Percentiles rank a stretch among this genome's conserved stretches.
Evolutionary conservation across 441 rosid species (phyloP).

Genomic region (Biscutella laevigata): DNA sequence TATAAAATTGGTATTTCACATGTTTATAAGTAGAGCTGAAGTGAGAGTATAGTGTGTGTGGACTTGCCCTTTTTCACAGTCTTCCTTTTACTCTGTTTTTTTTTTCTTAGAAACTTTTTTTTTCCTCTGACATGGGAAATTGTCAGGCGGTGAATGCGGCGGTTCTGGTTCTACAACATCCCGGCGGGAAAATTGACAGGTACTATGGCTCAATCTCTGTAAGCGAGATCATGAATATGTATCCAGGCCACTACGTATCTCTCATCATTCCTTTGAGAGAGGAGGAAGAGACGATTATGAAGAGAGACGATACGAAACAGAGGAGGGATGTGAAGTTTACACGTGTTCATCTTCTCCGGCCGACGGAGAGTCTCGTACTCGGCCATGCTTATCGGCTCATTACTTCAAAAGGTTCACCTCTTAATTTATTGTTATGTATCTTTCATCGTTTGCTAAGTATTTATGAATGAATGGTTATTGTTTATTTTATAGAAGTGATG

Average conservation of each 20-base stretch:
- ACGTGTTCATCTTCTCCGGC: conserved; percentile 88
- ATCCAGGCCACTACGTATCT: conserved; percentile 94
- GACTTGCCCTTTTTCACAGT: too few relatives aligned
- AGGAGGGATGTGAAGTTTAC: conserved; percentile 63
- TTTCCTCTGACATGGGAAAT: conserved; percentile 87
- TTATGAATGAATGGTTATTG: too few relatives aligned
- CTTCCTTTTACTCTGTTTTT: too few relatives aligned
- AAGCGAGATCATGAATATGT: conserved; percentile 63
- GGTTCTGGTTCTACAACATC: conserved; percentile 82
- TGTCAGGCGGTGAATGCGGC: conserved; percentile 96
- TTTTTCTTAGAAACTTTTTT: too few relatives aligned
- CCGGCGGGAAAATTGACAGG: conserved; percentile 72
- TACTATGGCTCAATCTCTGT: conserved; percentile 60
- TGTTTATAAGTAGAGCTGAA: conserved; percentile 23
- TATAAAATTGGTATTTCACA: neutral
- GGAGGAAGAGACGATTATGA: neutral
- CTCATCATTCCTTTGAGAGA: conserved; percentile 84
- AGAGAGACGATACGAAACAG: conserved; percentile 24
- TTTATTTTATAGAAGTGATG: too few relatives aligned
- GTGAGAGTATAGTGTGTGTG: too few relatives aligned
- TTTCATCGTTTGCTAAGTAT: neutral
- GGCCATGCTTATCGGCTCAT: conserved; percentile 94
- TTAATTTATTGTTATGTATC: neutral
- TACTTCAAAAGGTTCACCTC: conserved; percentile 73
- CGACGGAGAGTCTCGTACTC: conserved; percentile 64